These are phyloP conservation scores for Spiraea crenata DNA, from an alignment of 331 rosid species.

Conservation along the genomic window DNA sequence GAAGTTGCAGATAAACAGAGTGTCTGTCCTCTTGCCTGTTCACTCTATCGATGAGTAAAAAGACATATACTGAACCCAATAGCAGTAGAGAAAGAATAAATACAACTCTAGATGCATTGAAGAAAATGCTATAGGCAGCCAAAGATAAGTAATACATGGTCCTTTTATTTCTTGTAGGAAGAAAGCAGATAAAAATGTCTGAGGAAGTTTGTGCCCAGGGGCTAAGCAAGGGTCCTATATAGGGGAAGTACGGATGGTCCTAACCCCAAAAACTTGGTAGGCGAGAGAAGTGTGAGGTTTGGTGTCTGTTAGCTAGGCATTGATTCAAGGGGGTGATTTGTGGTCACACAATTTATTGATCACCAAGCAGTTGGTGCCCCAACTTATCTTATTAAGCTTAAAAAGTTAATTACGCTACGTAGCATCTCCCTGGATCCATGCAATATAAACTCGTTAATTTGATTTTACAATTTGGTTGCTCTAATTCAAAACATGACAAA, in stretches of 20 bases:
- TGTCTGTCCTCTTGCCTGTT: constrained; percentile 5
- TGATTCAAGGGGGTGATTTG: constrained; percentile 8
- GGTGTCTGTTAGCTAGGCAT: neutral
- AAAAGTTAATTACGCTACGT: neutral
- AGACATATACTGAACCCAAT: constrained; percentile 16
- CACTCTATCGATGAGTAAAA: constrained; percentile 3
- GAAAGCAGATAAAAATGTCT: neutral
- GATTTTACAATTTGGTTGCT: too few relatives aligned
- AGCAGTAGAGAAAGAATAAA: constrained; percentile 20
- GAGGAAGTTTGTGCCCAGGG: too few relatives aligned
- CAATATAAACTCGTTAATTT: neutral
- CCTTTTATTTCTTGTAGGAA: neutral
- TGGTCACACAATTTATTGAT: constrained; percentile 12
- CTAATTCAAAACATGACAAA: too few relatives aligned
- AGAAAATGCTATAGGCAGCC: constrained; percentile 37
- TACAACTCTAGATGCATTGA: constrained; percentile 33
- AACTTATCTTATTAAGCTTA: neutral
- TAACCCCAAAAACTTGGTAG: constrained; percentile 8
- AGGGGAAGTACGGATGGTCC: too few relatives aligned
- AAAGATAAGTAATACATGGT: constrained; percentile 20
- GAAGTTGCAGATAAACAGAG: constrained; percentile 1
- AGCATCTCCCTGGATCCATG: neutral
- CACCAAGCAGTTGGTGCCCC: neutral
- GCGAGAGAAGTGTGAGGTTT: constrained; percentile 14
- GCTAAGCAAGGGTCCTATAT: too few relatives aligned